Percentiles rank a stretch among this genome's conserved stretches.
Conservation (phyloP, 352 stramenopile genomes). For the Globisporangium acanthophoron region DNA sequence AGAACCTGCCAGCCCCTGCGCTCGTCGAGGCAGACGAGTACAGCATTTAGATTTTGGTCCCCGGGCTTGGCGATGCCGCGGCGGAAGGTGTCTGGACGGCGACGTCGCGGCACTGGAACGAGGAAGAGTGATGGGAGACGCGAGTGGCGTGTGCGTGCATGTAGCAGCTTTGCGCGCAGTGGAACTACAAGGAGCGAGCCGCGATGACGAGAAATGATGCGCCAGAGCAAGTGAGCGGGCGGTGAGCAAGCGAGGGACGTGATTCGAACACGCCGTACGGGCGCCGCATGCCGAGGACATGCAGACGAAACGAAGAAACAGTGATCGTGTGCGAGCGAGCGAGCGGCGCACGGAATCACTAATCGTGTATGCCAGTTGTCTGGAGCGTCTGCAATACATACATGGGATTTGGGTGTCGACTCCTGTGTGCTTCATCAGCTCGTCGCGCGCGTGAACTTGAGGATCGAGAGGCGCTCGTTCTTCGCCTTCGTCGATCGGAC, state of each 20-base stretch:
- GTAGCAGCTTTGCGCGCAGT: background rate
- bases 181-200: background rate
- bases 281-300: background rate
- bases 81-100: too few species aligned
- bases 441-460: constrained; percentile 40
- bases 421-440: background rate
- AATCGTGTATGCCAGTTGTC: constrained; percentile 5
- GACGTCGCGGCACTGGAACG: too few species aligned
- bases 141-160: background rate
- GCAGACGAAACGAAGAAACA: background rate
- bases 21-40: constrained; percentile 80
- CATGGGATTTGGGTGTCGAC: constrained; percentile 3
- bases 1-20: constrained; percentile 66
- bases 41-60: constrained; percentile 33
- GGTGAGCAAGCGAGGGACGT: background rate
- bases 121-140: background rate
- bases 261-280: background rate
- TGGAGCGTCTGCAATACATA: constrained; percentile 2
- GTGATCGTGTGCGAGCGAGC: background rate
- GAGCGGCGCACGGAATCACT: background rate
- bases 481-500: constrained; percentile 60
- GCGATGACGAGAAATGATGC: too few species aligned
- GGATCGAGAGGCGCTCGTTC: constrained; percentile 72
- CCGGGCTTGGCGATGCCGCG: background rate
- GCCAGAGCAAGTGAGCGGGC: background rate